Base-by-base conservation (phyloP, 345 rosid species). In the Hevea brasiliensis region DNA sequence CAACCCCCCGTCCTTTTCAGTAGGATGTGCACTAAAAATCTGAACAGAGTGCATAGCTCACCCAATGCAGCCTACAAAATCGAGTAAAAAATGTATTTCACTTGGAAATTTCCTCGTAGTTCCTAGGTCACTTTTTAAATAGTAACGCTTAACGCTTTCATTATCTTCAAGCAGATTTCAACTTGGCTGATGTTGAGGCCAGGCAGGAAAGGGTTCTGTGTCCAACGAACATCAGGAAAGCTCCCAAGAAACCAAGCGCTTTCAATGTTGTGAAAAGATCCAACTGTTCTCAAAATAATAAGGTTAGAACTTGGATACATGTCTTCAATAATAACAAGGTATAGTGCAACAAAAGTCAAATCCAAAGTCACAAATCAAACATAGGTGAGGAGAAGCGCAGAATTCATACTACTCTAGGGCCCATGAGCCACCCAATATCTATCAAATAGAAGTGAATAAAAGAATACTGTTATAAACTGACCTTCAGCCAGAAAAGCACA, bases 401-500 rank as follows among this genome's bases (percentile, higher is more conserved):
- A 15, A 50, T 15, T 50, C 55, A 50, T 20, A 50, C 1, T 50
- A 48, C n/a, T 50, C 7, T 17, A 50, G 55, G 6, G 2, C n/a
- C 55, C 15, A 17, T 47, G n/a, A 50, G n/a, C 20, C 44, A 61
- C 1, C n/a, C 23, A 35, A 8, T 4, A 7, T 61, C 44, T 20
- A 3, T 17, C 44, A 61, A 6, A 37, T n/a, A 40, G n/a, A 37
- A 62, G 12, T 40, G 15, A 54, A 40, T 47, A 40, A 47, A 60
- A 44, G 18, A 8, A 68, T 4, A 3, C 10, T 56, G n/a, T 32
- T 23, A 32, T 42, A 66, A 57, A 51, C 87, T 44, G 58, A 87
- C 99, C 99, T 93, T 93, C 80, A 89, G 68, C 99, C 99, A 96
- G 92, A 96, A 96, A 71, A 96, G 84, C 65, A 81, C 88, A 13